These are phyloP conservation scores for Coemansia sp. DNA, from an alignment of 192 early-diverging fungal species.

Conservation along the genomic window DNA sequence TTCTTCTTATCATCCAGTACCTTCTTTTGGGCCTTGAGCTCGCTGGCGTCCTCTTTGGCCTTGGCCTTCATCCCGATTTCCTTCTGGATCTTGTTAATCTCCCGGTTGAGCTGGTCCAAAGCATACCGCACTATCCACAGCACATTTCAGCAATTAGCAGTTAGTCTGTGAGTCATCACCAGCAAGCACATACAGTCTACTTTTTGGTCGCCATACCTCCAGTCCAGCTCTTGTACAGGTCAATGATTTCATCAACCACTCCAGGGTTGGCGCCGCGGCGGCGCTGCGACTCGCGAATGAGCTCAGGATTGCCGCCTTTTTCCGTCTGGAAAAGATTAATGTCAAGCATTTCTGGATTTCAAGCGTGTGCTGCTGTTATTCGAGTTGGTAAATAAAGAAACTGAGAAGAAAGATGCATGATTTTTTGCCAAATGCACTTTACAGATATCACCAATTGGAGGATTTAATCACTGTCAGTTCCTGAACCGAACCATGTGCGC, in stretches of 20 bases:
- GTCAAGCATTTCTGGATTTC: slow-evolving; percentile 71
- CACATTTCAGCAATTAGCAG: neutral
- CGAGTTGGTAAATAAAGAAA: too few species aligned
- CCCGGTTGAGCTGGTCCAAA: slow-evolving; percentile 86
- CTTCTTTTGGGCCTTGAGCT: slow-evolving; percentile 74
- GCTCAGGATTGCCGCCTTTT: slow-evolving; percentile 91
- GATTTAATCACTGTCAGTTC: neutral
- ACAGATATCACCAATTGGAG: neutral
- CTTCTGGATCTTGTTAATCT: slow-evolving; percentile 90
- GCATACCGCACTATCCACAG: slow-evolving; percentile 68
- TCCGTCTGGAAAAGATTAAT: slow-evolving; percentile 87
- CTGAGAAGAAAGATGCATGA: slow-evolving; percentile 4
- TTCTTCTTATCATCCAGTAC: slow-evolving; percentile 72
- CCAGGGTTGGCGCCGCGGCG: slow-evolving; percentile 81
- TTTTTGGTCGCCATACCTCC: slow-evolving; percentile 57
- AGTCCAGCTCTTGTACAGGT: slow-evolving; percentile 86
- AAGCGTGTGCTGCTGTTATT: neutral
- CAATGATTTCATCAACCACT: slow-evolving; percentile 89
- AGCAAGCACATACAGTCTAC: neutral
- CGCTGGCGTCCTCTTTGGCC: slow-evolving; percentile 81
- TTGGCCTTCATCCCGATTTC: slow-evolving; percentile 87
- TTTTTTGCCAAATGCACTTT: neutral
- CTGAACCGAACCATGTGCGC: slow-evolving; percentile 1
- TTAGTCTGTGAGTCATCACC: slow-evolving; percentile 10
- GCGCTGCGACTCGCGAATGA: slow-evolving; percentile 91